phyloP scores from a whole-genome alignment of 163 green algal species.

The Chloroidium sp. region DNA sequence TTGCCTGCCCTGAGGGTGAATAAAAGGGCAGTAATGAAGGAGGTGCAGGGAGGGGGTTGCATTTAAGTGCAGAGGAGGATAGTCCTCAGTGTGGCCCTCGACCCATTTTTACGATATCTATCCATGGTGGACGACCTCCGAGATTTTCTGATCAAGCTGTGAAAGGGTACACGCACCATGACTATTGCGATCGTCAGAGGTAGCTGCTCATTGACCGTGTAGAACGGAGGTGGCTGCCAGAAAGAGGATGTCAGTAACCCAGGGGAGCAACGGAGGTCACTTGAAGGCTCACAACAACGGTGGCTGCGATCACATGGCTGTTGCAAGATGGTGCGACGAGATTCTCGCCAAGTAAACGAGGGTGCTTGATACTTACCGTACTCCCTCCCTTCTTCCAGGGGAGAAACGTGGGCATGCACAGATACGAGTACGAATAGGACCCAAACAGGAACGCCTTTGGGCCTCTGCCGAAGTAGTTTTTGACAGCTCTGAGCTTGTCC shows the following conservation, averaged over 20 bases:
- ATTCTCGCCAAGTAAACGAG: too few relatives aligned
- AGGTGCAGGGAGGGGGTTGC: too few relatives aligned
- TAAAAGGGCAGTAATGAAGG: too few relatives aligned
- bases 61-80: too few relatives aligned
- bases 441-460: neutral
- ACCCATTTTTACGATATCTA: too few relatives aligned
- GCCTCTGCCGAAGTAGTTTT: conserved; percentile 1
- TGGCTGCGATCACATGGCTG: neutral
- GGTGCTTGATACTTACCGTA: neutral
- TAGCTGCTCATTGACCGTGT: conserved; percentile 16
- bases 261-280: conserved; percentile 15
- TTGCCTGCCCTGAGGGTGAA: too few relatives aligned
- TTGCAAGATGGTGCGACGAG: neutral
- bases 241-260: conserved; percentile 11
- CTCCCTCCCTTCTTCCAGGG: neutral
- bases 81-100: too few relatives aligned
- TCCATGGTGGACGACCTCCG: too few relatives aligned
- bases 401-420: conserved; percentile 18
- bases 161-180: neutral
- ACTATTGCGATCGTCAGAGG: conserved; percentile 3
- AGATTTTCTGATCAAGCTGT: too few relatives aligned
- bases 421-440: conserved; percentile 1
- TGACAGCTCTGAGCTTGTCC: neutral
- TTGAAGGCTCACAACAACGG: conserved; percentile 20
- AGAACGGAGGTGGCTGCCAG: conserved; percentile 16